Percentiles rank a stretch among this genome's conserved stretches.
These are phyloP conservation scores for Inonotus hispidus DNA, from an alignment of 1,284 basidiomycete species.

Conservation along the genomic window DNA sequence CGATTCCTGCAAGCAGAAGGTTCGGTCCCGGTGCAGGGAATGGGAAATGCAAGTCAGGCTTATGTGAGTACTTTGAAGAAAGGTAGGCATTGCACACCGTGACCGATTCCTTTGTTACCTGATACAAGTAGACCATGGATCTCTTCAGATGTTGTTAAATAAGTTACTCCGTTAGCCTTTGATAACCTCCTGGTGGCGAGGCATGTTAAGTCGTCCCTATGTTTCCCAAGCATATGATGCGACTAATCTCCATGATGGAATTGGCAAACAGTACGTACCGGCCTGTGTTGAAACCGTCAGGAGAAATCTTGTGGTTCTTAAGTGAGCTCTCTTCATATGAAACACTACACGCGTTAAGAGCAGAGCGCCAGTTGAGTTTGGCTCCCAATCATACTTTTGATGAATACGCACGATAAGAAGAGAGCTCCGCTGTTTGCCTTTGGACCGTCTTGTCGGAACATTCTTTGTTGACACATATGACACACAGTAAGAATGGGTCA, in stretches of 20 bases:
- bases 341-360: slow-evolving; percentile 21
- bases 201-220: no score
- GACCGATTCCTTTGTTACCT: slow-evolving; percentile 45
- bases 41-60: no score
- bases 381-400: neutral
- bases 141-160: slow-evolving; percentile 42
- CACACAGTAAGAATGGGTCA: no score
- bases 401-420: slow-evolving; percentile 58
- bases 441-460: slow-evolving; percentile 71
- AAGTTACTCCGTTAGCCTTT: slow-evolving; percentile 36
- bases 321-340: slow-evolving; percentile 52
- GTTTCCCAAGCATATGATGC: no score
- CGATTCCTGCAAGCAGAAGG: no score
- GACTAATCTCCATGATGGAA: no score
- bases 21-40: no score
- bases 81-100: slow-evolving; percentile 18
- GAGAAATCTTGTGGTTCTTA: slow-evolving; percentile 44
- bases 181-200: no score
- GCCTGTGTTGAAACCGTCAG: slow-evolving; percentile 31
- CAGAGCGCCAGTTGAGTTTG: neutral
- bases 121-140: slow-evolving; percentile 46
- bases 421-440: slow-evolving; percentile 53
- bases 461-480: no score
- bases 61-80: no score
- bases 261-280: slow-evolving; percentile 14